Evolutionary conservation across 1,284 basidiomycete species (phyloP).

Genomic region (Rhodotorula sp.): DNA sequence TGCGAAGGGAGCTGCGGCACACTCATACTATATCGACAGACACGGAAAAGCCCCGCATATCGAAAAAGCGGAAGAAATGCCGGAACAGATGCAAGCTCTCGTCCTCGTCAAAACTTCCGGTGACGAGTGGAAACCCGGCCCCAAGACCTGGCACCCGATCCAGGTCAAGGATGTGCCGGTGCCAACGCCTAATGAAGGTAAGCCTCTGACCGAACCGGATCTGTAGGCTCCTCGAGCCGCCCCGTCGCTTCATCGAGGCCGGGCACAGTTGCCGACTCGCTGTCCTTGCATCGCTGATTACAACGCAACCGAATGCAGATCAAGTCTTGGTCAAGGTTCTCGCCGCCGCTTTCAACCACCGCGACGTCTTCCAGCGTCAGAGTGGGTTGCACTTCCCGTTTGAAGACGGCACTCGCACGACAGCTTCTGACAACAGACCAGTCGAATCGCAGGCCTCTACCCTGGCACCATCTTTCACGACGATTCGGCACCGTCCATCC

Average conservation of each 20-base stretch:
- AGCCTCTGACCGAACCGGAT: not conserved
- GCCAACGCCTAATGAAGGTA: slow-evolving; percentile 9
- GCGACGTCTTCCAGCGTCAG: slow-evolving; percentile 44
- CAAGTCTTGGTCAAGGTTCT: slow-evolving; percentile 42
- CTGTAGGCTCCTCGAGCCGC: not conserved
- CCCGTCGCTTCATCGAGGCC: too few species aligned
- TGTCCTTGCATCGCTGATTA: too few species aligned
- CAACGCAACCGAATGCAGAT: not conserved
- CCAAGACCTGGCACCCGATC: slow-evolving; percentile 27
- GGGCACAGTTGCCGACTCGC: too few species aligned
- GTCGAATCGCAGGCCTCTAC: slow-evolving; percentile 32
- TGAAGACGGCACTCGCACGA: too few species aligned
- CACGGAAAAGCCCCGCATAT: too few species aligned
- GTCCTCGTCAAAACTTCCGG: slow-evolving; percentile 23
- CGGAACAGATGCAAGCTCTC: slow-evolving; percentile 24
- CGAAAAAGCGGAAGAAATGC: not conserved
- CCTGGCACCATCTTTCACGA: slow-evolving; percentile 41
- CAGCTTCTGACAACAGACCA: not conserved
- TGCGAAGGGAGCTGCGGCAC: too few species aligned
- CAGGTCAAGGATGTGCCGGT: slow-evolving; percentile 22
- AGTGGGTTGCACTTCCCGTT: slow-evolving; percentile 9
- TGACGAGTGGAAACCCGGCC: slow-evolving; percentile 24
- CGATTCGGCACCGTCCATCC: slow-evolving; percentile 26
- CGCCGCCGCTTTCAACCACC: slow-evolving; percentile 43
- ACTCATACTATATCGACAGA: too few species aligned